phyloP scores from a whole-genome alignment of 306 rosid genomes.

The Sechiopsis laciniata region DNA sequence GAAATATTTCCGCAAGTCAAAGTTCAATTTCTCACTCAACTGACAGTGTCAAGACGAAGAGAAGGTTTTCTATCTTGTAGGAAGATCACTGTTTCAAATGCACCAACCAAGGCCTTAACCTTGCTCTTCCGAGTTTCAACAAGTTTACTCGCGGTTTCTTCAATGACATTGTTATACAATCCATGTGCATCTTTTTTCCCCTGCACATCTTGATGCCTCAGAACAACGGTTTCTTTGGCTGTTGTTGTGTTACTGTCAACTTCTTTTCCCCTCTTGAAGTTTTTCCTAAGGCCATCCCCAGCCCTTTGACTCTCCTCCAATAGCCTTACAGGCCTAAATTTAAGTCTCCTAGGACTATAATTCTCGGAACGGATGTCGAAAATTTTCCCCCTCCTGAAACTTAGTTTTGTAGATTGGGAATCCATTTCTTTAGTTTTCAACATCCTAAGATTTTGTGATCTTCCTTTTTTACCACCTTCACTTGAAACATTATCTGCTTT shows the following conservation, averaged over 20 bases:
- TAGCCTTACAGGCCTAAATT: slow-evolving; percentile 51
- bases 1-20: too few species aligned
- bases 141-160: slow-evolving; percentile 86
- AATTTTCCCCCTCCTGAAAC: slow-evolving; percentile 61
- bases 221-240: slow-evolving; percentile 46
- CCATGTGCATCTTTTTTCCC: slow-evolving; percentile 68
- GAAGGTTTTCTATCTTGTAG: slow-evolving; percentile 74
- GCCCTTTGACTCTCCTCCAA: slow-evolving; percentile 34
- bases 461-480: slow-evolving; percentile 30
- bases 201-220: slow-evolving; percentile 68
- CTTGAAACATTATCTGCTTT: slow-evolving; percentile 34
- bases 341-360: slow-evolving; percentile 56
- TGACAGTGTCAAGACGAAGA: slow-evolving; percentile 33
- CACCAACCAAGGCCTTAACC: slow-evolving; percentile 97
- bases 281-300: slow-evolving; percentile 32
- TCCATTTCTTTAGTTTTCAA: slow-evolving; percentile 37
- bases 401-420: slow-evolving; percentile 33
- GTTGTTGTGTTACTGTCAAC: slow-evolving; percentile 24
- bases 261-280: slow-evolving; percentile 40
- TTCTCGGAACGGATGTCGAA: slow-evolving; percentile 42
- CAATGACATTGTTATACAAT: slow-evolving; percentile 73
- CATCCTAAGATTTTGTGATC: slow-evolving; percentile 29
- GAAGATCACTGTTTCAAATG: slow-evolving; percentile 93
- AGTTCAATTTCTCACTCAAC: slow-evolving; percentile 30
- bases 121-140: slow-evolving; percentile 75